Evolutionary conservation across 495 filamentous ascomycete genomes (phyloP).

Genomic region (Aspergillus leporis): DNA sequence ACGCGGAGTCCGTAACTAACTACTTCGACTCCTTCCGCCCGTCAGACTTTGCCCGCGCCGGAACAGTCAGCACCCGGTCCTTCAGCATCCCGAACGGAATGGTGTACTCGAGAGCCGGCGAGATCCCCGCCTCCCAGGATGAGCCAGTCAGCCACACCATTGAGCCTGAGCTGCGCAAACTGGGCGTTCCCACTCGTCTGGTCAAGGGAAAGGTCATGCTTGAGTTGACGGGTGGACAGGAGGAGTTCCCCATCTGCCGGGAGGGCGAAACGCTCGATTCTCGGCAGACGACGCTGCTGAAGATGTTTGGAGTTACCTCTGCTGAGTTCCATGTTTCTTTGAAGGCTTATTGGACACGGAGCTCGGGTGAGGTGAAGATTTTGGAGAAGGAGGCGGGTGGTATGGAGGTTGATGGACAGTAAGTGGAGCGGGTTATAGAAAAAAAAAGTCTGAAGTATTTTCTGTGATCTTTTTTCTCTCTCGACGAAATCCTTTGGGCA

Average conservation of each 20-base stretch:
- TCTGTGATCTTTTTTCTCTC: slow-evolving; percentile 25
- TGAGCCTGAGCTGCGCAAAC: slow-evolving; percentile 81
- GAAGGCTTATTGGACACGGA: slow-evolving; percentile 59
- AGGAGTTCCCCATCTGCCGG: slow-evolving; percentile 70
- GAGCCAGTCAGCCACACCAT: slow-evolving; percentile 81
- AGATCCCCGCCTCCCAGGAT: slow-evolving; percentile 77
- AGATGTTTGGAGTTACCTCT: slow-evolving; percentile 86
- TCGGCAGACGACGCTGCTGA: slow-evolving; percentile 86
- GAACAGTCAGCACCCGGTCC: slow-evolving; percentile 66
- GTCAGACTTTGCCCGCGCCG: slow-evolving; percentile 87
- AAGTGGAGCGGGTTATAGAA: slow-evolving; percentile 14
- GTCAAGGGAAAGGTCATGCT: slow-evolving; percentile 85
- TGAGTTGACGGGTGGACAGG: slow-evolving; percentile 68
- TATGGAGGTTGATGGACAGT: slow-evolving; percentile 46
- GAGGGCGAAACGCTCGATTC: slow-evolving; percentile 82
- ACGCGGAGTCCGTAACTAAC: slow-evolving; percentile 57
- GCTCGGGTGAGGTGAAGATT: slow-evolving; percentile 43
- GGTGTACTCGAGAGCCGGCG: slow-evolving; percentile 73
- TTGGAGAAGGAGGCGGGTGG: slow-evolving; percentile 36
- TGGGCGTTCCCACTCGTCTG: slow-evolving; percentile 86
- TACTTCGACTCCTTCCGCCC: slow-evolving; percentile 70
- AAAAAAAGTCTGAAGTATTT: slow-evolving; percentile 9
- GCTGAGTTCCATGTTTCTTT: slow-evolving; percentile 84
- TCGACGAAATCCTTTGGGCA: slow-evolving; percentile 27
- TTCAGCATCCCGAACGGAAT: slow-evolving; percentile 78